Conservation (phyloP, 371 early-diverging fungal species). For the Basidiobolus meristosporus region DNA sequence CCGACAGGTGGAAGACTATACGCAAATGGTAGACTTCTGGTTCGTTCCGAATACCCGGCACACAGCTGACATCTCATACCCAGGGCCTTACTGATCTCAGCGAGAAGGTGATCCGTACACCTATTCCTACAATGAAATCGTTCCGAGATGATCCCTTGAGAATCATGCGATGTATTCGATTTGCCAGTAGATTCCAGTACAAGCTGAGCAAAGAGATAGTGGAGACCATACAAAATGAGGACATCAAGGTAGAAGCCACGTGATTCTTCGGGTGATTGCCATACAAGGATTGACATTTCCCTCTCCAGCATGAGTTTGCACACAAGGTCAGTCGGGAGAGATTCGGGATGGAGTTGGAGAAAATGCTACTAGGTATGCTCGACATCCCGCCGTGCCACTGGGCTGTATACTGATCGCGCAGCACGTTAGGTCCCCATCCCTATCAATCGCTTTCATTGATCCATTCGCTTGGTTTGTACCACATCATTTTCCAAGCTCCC, state of each 20-base stretch:
- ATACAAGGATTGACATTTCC: no score
- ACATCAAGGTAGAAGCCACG: slow-evolving; percentile 20
- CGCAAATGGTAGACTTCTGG: slow-evolving; percentile 22
- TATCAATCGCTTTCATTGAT: no score
- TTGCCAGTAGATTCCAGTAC: slow-evolving; percentile 83
- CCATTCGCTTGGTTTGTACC: no score
- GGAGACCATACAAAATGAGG: slow-evolving; percentile 29
- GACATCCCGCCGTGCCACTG: no score
- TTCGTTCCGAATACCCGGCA: not conserved
- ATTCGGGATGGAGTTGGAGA: slow-evolving; percentile 85
- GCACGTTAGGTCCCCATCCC: no score
- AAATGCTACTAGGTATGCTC: slow-evolving; percentile 62
- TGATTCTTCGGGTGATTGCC: not conserved
- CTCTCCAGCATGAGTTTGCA: slow-evolving; percentile 30
- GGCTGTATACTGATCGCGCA: no score
- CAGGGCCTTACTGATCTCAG: slow-evolving; percentile 59
- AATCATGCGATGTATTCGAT: slow-evolving; percentile 90
- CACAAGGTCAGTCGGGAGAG: slow-evolving; percentile 91
- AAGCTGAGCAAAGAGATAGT: slow-evolving; percentile 47
- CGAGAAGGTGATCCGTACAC: slow-evolving; percentile 70
- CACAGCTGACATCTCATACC: not conserved
- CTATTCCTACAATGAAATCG: slow-evolving; percentile 79
- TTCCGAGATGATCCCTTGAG: slow-evolving; percentile 97
- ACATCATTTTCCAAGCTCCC: no score
- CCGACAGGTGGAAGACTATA: slow-evolving; percentile 80